Conservation (phyloP, 2,329 filamentous ascomycete species). For the Blastomyces emzantsi region DNA sequence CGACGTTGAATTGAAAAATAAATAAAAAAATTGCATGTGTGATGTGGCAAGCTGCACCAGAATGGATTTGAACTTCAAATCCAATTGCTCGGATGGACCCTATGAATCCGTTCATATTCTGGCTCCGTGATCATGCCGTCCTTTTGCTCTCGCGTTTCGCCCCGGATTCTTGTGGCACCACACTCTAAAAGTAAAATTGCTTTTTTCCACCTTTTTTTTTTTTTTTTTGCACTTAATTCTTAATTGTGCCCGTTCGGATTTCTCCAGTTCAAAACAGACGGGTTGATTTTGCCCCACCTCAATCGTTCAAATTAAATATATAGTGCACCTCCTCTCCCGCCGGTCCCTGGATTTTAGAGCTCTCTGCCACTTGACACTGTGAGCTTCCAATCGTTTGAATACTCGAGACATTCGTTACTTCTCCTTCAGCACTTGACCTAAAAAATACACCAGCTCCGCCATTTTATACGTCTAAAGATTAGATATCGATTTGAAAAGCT, state of each 20-base stretch:
- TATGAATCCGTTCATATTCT: constrained; percentile 4
- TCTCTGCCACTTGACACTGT: background rate
- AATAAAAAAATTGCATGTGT: background rate
- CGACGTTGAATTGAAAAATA: constrained; percentile 5
- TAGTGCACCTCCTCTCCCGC: background rate
- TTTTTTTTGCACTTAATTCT: background rate
- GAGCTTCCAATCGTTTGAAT: constrained; percentile 7
- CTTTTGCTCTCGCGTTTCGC: background rate
- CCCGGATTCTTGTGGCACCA: background rate
- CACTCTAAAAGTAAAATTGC: background rate
- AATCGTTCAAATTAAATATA: constrained; percentile 2
- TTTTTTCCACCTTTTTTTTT: background rate
- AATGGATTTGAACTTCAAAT: background rate
- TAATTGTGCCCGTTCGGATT: background rate
- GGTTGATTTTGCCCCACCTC: constrained; percentile 5
- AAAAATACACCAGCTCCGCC: background rate
- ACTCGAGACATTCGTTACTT: constrained; percentile 7
- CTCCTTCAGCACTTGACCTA: background rate
- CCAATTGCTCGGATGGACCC: background rate
- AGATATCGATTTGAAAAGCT: background rate
- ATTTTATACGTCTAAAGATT: background rate
- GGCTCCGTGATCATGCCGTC: background rate
- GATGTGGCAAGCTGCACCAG: constrained; percentile 8
- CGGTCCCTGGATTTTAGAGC: background rate
- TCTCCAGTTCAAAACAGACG: constrained; percentile 1